Evolutionary conservation across 495 filamentous ascomycete species (phyloP), one percentile per base, ranked within the genome.

Genomic region (Lentithecium fluviatile): DNA sequence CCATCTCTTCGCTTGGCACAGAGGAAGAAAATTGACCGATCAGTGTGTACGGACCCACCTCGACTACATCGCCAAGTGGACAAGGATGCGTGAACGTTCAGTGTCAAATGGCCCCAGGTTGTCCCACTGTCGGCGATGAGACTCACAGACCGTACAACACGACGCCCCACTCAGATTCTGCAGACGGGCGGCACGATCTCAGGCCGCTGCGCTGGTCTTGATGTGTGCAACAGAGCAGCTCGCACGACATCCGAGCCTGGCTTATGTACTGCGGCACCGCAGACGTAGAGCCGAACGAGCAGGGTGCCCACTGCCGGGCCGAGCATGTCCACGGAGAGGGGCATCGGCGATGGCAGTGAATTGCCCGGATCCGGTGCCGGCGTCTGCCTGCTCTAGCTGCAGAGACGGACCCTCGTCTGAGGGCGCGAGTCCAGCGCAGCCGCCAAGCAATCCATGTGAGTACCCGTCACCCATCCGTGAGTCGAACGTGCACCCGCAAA

Each of bases 121-220:
- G 25, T 49, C 42, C 50, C n/a, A 49, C 45, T 36, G 26, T 38
- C 24, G 10, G 17, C 43, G 2, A 36, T 20, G 53, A 40, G 6
- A 45, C 6, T 26, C 26, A 8, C 51, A 21, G n/a, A 13, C 19
- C 38, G 59, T 24, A 42, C 59, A 6, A 43, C 46, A 19, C 7
- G 2, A 15, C 7, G 49, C 61, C 26, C 60, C 46, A 56, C 53
- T 52, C 43, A 51, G 61, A 64, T 64, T 46, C 61, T 59, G 61
- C 61, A 55, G 40, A 46, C 37, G 20, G 38, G 49, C 55, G 55
- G 60, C 61, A 53, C 54, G 61, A 64, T 64, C 55, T 55, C 25
- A 58, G 48, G 61, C 24, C 36, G 49, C 49, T 37, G 20, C 42
- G 24, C 11, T 57, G 61, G 55, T 25, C 49, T 47, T 42, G 19